Base-by-base conservation (phyloP, 1,284 basidiomycete species). In the Leccinum pseudoinsigne region DNA sequence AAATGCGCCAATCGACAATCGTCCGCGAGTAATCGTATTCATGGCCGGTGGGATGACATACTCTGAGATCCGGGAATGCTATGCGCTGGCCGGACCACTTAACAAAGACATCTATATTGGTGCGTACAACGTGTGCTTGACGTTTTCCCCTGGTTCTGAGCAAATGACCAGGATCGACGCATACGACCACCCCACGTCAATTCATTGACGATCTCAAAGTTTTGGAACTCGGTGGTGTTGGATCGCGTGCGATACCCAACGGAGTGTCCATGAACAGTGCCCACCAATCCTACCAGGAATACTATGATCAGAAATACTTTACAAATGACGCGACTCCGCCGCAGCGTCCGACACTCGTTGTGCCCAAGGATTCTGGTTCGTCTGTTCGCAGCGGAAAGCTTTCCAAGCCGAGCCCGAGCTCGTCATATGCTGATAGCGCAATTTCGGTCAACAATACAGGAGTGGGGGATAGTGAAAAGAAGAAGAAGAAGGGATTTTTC, bases 21-120 rank as follows among this genome's bases (percentile, higher is more conserved):
- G 89, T 63, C 92, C 95, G 74, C 83, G 97, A n/a, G 74, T 97
- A 23, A 81, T 99, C 58, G 84, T 98, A 50, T 99, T 98, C 76
- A 83, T 98, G 12, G 94, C 94, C 11, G 97, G 97, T 36, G 97
- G 97, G 1, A 91, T 97, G 86, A 97, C 97, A 2, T 97, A 96
- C 75, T 95, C 94, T 0, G 97, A 99, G 78, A 90, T 97, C 76
- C 82, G 97, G 62, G 89, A 94, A 72, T 90, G 86, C 38, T 99
- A 98, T 74, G 82, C 90, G 59, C 80, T 97, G 8, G 91, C 93
- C 5, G 82, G 82, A 58, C 74, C 85, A 7, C 76, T 94, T 58
- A 89, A 90, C 71, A 95, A 92, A 76, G 97, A 99, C 69, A 86
- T 98, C 62, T 92, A 90, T 77, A 93, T 99, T 67, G 95, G 95